Percentiles rank a stretch among this genome's conserved stretches.
Evolutionary conservation across 2,329 filamentous ascomycete species (phyloP).

Genomic region (Beauveria pseudobassiana): DNA sequence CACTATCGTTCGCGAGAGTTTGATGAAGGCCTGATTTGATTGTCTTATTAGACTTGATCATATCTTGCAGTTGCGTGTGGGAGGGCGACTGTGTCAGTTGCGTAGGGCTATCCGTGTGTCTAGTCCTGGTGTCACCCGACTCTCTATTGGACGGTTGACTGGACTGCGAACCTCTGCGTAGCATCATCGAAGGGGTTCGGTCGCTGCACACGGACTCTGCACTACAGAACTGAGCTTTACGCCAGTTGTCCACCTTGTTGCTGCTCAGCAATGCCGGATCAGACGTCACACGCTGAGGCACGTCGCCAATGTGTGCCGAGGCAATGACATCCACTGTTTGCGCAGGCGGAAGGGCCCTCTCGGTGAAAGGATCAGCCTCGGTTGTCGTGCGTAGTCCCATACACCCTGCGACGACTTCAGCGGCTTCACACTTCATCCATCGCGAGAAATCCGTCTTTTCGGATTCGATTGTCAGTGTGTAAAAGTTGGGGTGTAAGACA

Average conservation of each 20-base stretch:
- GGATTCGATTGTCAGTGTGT: constrained; percentile 68
- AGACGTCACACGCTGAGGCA: constrained; percentile 17
- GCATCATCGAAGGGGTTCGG: constrained; percentile 28
- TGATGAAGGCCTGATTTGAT: constrained; percentile 50
- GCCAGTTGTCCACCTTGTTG: constrained; percentile 38
- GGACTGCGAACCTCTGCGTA: constrained; percentile 39
- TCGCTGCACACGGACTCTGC: constrained; percentile 35
- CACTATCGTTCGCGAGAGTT: constrained; percentile 50
- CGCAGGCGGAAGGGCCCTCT: constrained; percentile 18
- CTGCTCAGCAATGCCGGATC: constrained; percentile 35
- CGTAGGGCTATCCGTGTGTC: constrained; percentile 53
- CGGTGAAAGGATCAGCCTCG: constrained; percentile 20
- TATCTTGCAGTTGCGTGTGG: constrained; percentile 51
- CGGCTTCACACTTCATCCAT: constrained; percentile 72
- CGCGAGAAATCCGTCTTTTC: constrained; percentile 69
- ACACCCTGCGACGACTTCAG: constrained; percentile 74
- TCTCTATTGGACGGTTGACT: constrained; percentile 43
- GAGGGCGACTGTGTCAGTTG: constrained; percentile 39
- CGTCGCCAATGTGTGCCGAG: constrained; percentile 22
- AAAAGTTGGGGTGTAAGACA: constrained; percentile 77
- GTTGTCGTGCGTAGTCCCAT: constrained; percentile 52
- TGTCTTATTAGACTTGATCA: constrained; percentile 52
- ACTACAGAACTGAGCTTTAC: constrained; percentile 45
- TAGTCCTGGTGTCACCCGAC: constrained; percentile 32
- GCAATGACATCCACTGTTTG: constrained; percentile 14